phyloP scores from a whole-genome alignment of 2,329 filamentous ascomycete genomes.

The Colletotrichum agaves region DNA sequence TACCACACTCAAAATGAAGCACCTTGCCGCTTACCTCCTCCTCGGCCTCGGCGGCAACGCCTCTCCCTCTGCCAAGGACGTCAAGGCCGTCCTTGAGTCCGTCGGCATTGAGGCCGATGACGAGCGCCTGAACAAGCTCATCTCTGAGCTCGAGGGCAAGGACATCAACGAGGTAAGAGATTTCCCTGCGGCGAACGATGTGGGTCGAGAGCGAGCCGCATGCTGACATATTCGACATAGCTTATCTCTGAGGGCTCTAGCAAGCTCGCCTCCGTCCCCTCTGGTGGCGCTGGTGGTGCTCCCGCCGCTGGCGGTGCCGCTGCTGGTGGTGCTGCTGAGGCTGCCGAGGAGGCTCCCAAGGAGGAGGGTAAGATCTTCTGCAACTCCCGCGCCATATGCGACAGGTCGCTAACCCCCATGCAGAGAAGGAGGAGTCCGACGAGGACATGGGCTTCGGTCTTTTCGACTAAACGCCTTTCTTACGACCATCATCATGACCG shows the following conservation, averaged over 20 bases:
- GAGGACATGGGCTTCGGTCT: slow-evolving; percentile 70
- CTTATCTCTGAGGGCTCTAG: slow-evolving; percentile 88
- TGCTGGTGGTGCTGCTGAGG: slow-evolving; percentile 73
- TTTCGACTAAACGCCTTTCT: slow-evolving; percentile 69
- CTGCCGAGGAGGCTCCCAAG: slow-evolving; percentile 70
- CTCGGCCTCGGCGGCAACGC: slow-evolving; percentile 93
- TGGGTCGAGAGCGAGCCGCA: not conserved
- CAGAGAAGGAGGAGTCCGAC: slow-evolving; percentile 63
- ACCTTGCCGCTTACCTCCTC: slow-evolving; percentile 99
- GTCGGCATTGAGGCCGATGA: slow-evolving; percentile 95
- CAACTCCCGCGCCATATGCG: slow-evolving; percentile 46
- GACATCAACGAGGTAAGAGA: slow-evolving; percentile 86
- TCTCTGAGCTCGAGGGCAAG: slow-evolving; percentile 93
- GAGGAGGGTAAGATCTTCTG: slow-evolving; percentile 78
- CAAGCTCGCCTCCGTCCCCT: slow-evolving; percentile 98
- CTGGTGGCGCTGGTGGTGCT: slow-evolving; percentile 84
- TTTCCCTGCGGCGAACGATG: too few relatives aligned
- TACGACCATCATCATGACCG: slow-evolving; percentile 45
- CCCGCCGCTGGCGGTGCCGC: slow-evolving; percentile 73
- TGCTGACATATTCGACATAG: slow-evolving; percentile 57
- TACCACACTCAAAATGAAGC: slow-evolving; percentile 87
- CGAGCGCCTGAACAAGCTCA: slow-evolving; percentile 86
- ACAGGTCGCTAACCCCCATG: slow-evolving; percentile 43
- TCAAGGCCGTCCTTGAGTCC: slow-evolving; percentile 89
- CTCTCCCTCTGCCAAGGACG: slow-evolving; percentile 84